Evolutionary conservation across 2,329 filamentous ascomycete species (phyloP).

Genomic region (Xylariaceae sp.): DNA sequence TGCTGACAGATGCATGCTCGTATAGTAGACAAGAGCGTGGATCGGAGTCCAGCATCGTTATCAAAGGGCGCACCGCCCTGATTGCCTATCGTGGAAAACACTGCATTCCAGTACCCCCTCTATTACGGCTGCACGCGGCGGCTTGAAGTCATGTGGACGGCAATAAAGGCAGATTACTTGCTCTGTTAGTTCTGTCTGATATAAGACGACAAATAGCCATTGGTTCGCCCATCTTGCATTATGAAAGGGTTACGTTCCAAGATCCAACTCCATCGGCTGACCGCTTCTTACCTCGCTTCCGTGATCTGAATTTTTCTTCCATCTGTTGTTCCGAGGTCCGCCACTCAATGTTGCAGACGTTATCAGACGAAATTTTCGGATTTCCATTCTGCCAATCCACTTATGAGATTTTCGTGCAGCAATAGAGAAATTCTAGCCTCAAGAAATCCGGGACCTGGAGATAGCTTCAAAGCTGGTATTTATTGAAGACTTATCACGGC

Average conservation of each 20-base stretch:
- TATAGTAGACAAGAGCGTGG: too few relatives aligned
- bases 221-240: background rate
- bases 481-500: background rate
- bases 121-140: conserved; percentile 28
- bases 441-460: background rate
- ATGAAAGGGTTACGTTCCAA: background rate
- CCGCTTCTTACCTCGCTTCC: too few relatives aligned
- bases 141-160: conserved; percentile 28
- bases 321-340: too few relatives aligned
- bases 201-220: background rate
- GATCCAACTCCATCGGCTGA: too few relatives aligned
- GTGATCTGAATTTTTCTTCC: too few relatives aligned
- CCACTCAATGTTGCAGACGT: too few relatives aligned
- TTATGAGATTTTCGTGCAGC: too few relatives aligned
- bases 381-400: too few relatives aligned
- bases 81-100: conserved; percentile 17
- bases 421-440: too few relatives aligned
- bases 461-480: conserved; percentile 11
- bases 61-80: conserved; percentile 10
- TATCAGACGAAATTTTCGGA: too few relatives aligned
- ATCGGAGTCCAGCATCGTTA: conserved; percentile 2
- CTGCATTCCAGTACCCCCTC: conserved; percentile 5
- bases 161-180: background rate
- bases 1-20: too few relatives aligned
- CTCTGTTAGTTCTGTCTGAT: too few relatives aligned